These are phyloP conservation scores for Talaromyces stipitatus DNA, from an alignment of 495 filamentous ascomycete species.

Conservation along the genomic window DNA sequence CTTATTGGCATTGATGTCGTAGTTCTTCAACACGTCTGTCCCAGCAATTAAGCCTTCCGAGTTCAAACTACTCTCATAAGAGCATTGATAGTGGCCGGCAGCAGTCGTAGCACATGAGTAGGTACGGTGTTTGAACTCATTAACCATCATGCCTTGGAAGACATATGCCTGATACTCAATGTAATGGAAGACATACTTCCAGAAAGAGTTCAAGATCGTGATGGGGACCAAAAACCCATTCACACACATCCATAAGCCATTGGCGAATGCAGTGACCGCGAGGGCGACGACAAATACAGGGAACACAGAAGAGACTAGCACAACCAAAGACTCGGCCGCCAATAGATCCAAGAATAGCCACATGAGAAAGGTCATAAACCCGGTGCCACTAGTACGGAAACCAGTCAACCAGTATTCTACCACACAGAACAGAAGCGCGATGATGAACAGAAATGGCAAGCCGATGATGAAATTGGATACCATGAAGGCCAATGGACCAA, in stretches of 20 bases:
- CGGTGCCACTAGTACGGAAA: conserved; percentile 55
- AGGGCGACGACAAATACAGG: conserved; percentile 72
- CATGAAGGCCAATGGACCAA: conserved; percentile 62
- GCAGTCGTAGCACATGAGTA: neutral
- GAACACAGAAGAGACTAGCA: conserved; percentile 62
- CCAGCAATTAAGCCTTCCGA: neutral
- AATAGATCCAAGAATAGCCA: conserved; percentile 82
- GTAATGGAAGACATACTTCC: conserved; percentile 76
- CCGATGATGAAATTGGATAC: conserved; percentile 79
- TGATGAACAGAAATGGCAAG: conserved; percentile 57
- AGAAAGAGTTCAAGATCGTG: conserved; percentile 69
- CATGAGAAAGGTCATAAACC: conserved; percentile 74
- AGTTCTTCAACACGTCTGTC: neutral
- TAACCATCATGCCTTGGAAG: conserved; percentile 88
- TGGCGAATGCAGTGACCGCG: conserved; percentile 70
- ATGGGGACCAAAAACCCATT: conserved; percentile 69
- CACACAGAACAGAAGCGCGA: conserved; percentile 51
- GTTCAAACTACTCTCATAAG: neutral
- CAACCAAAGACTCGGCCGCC: conserved; percentile 73
- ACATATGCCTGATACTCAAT: conserved; percentile 81
- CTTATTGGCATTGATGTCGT: neutral
- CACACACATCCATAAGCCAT: conserved; percentile 82
- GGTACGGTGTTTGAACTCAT: conserved; percentile 50
- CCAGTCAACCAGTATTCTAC: conserved; percentile 74
- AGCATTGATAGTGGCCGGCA: neutral